Percentiles rank a stretch among this genome's conserved stretches.
Evolutionary conservation across 78 protist species (phyloP).

Genomic region (Planoprotostelium fungivorum): DNA sequence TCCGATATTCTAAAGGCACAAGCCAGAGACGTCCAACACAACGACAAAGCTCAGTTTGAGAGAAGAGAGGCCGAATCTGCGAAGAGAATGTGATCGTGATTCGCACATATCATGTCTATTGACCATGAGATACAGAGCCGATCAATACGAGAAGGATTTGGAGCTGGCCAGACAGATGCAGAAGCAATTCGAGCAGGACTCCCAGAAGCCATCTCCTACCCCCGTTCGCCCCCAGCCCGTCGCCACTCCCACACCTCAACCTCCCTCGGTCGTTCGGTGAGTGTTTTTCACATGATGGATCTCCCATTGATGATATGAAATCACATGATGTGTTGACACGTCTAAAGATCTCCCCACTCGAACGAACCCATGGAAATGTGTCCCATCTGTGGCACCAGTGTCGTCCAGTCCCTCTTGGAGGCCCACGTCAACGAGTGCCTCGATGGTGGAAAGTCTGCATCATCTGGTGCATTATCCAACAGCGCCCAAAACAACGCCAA

Average conservation of each 20-base stretch:
- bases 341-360: not conserved
- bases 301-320: no score
- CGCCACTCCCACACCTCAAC: not conserved
- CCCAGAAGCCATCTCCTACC: not conserved
- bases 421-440: not conserved
- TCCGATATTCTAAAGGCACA: slow-evolving; percentile 1
- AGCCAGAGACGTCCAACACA: not conserved
- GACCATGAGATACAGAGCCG: not conserved
- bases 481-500: not conserved
- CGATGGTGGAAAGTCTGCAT: not conserved
- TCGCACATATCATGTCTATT: not conserved
- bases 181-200: not conserved
- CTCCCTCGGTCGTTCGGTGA: not conserved
- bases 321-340: not conserved
- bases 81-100: not conserved
- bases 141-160: not conserved
- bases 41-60: not conserved
- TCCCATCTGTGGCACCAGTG: not conserved
- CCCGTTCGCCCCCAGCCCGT: not conserved
- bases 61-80: not conserved
- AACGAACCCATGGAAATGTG: not conserved
- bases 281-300: no score
- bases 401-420: not conserved
- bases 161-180: not conserved
- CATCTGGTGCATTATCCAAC: not conserved